Evolutionary conservation across 495 filamentous ascomycete genomes (phyloP), one percentile per base, ranked within the genome.

Genomic region (Neurospora terricola): DNA sequence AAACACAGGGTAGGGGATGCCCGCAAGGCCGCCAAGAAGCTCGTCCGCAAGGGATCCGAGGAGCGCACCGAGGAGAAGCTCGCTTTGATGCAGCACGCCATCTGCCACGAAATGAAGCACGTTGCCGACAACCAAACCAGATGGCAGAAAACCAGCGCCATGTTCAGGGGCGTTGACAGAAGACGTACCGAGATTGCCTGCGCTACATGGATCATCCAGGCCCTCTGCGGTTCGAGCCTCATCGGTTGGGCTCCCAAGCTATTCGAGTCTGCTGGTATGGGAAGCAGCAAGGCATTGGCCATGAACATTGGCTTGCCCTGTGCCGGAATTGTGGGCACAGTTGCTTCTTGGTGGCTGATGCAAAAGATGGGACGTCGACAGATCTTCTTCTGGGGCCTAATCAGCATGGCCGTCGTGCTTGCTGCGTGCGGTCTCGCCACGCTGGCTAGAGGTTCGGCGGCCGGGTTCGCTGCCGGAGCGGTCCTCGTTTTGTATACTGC

Each of bases 161-260:
- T 91, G 76, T 91, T 93, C 84, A 87, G 82, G 68, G 90, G 91
- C 42, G 85, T 86, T 59, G 89, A 93, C 76, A 82, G 86, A 9
- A 86, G 89, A 69, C 90, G 92, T 42, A 94, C 92, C 3, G 89
- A 91, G 74, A 90, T 92, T 72, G 86, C 88, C 71, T 90, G 87
- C 79, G 84, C 89, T 77, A 84, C 86, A 71, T 94, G 91, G 90
- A 83, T 89, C 9, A 90, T 92, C 38, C 92, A 94, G 79, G 88
- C 89, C 21, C 80, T 93, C 21, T 90, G 86, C 70, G 92, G 92
- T 12, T 90, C 90, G 72, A 86, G 88, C 2, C 88, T 94, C 79
- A 89, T 88, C 70, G 89, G 89, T 48, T 92, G 91, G 77, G 89
- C 87, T 12, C 89, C 90, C 38, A 91, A 91, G 74, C 92, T 93